phyloP scores from a whole-genome alignment of 169 alveolate genomes.

The Toxoplasma gondii region DNA sequence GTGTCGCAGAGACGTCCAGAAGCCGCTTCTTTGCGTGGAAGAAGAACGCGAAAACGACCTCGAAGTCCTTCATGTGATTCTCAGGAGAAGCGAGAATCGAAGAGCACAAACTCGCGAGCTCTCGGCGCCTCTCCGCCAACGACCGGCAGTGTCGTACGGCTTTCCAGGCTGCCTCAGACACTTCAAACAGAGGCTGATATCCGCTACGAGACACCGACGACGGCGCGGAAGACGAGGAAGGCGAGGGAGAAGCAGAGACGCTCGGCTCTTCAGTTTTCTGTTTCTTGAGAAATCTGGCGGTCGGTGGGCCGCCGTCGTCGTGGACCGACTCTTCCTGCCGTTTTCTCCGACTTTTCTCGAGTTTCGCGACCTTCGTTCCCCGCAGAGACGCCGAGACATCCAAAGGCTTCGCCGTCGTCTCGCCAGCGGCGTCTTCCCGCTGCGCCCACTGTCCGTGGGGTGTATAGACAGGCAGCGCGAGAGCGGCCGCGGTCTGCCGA shows the following conservation, averaged over 20 bases:
- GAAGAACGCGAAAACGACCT: neutral
- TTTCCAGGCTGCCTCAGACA: constrained; percentile 8
- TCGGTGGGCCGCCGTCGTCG: neutral
- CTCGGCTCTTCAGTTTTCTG: neutral
- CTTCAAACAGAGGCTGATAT: neutral
- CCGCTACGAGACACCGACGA: neutral
- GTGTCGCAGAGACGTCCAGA: neutral
- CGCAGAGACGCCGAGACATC: neutral
- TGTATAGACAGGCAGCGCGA: neutral
- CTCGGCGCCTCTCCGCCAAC: neutral
- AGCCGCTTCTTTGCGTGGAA: neutral
- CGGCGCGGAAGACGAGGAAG: neutral
- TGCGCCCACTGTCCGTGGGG: neutral
- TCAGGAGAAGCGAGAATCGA: constrained; percentile 23
- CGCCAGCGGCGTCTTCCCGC: neutral
- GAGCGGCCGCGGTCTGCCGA: neutral
- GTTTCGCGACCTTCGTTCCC: neutral
- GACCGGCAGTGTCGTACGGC: neutral
- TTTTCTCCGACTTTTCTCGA: neutral
- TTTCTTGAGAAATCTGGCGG: neutral
- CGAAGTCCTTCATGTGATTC: neutral
- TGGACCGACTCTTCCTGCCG: neutral
- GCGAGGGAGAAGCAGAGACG: neutral
- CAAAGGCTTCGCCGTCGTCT: neutral
- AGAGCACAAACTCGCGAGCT: neutral